Evolutionary conservation across 2,329 filamentous ascomycete species (phyloP).

Genomic region (Ophiocordyceps sinensis): DNA sequence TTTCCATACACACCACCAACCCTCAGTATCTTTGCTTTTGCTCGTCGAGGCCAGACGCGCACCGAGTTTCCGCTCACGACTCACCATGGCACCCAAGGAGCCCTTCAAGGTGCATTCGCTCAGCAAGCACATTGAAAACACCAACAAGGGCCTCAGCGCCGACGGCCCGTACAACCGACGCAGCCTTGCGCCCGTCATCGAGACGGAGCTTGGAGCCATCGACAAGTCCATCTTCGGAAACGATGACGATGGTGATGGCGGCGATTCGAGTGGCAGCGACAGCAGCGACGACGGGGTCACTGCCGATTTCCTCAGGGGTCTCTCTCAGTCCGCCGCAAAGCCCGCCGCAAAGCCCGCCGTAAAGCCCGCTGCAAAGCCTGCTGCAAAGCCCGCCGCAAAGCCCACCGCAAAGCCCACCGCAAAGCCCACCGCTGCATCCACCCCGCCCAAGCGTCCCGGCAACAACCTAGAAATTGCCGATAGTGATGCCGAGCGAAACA

Average conservation of each 20-base stretch:
- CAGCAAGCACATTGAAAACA: constrained; percentile 22
- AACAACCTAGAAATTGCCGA: constrained; percentile 26
- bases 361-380: constrained; percentile 1
- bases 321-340: constrained; percentile 7
- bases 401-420: too few species aligned
- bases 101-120: constrained; percentile 22
- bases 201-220: constrained; percentile 12
- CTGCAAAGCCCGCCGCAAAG: constrained; percentile 1
- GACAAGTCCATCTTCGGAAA: constrained; percentile 15
- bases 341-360: neutral
- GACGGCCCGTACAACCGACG: constrained; percentile 18
- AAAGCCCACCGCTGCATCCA: too few species aligned
- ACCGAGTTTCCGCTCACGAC: constrained; percentile 6
- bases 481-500: constrained; percentile 23
- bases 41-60: constrained; percentile 6
- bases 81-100: constrained; percentile 21
- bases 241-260: constrained; percentile 13
- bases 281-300: constrained; percentile 18
- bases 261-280: constrained; percentile 18
- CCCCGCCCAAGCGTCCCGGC: constrained; percentile 13
- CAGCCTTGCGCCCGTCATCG: constrained; percentile 12
- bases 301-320: constrained; percentile 18
- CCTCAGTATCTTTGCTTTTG: neutral
- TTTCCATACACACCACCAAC: constrained; percentile 4
- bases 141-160: constrained; percentile 19